A percentile compares a stretch with the other conserved stretches of the same genome.
Conservation (phyloP, 768 basidiomycete species). For the Hericium rajendrae region DNA sequence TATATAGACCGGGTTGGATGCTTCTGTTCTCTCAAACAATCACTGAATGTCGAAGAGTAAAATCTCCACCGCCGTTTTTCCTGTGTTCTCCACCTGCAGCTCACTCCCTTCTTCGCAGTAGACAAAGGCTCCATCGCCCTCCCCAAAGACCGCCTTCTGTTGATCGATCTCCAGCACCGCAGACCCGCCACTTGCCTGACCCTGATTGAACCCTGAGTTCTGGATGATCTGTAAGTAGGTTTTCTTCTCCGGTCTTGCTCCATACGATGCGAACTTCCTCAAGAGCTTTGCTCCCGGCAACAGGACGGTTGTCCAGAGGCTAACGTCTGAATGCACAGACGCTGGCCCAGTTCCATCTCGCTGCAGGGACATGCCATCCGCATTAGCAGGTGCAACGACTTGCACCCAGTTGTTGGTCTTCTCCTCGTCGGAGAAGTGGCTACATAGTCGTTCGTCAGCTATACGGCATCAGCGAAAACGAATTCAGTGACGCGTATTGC, state of each 20-base stretch:
- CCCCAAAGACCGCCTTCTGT: neutral
- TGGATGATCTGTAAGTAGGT: neutral
- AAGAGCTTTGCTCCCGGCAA: neutral
- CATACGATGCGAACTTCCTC: neutral
- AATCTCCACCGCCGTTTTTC: neutral
- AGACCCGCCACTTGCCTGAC: neutral
- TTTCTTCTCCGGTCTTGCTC: neutral
- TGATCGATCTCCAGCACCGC: neutral
- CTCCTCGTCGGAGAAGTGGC: slow-evolving; percentile 72
- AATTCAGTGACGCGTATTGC: slow-evolving; percentile 29
- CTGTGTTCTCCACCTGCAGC: neutral
- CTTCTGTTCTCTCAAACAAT: neutral
- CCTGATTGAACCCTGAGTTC: neutral
- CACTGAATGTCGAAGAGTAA: neutral
- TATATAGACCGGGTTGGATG: neutral
- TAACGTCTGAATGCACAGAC: slow-evolving; percentile 57
- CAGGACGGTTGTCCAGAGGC: slow-evolving; percentile 34
- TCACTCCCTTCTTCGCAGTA: slow-evolving; percentile 11
- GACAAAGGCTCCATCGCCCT: neutral
- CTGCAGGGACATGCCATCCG: slow-evolving; percentile 42
- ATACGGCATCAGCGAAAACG: neutral
- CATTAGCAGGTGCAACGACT: slow-evolving; percentile 66
- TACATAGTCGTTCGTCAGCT: slow-evolving; percentile 10
- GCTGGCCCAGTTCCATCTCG: slow-evolving; percentile 65
- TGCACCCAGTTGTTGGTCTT: slow-evolving; percentile 65